Evolutionary conservation across 306 rosid genomes (phyloP), one percentile per base, ranked within the genome.

Genomic region (Begonia masoniana): DNA sequence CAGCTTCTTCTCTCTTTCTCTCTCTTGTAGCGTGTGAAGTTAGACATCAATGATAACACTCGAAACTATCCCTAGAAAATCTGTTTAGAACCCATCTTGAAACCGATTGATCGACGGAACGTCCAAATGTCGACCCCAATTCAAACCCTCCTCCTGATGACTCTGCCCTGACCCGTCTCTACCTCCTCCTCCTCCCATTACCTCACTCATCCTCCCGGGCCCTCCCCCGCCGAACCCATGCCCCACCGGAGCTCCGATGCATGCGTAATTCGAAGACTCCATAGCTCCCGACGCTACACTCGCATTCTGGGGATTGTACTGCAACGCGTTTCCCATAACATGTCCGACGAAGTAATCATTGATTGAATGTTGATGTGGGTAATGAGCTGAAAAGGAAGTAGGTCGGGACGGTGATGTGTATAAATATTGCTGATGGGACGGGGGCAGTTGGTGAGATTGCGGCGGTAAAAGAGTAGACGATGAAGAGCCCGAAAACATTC

Each of bases 171-270:
- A 45, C 59, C 70, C 78, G 23, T 82, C 84, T 63, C 76, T 70
- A 50, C 70, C 56, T 12, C 67, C 62, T 2, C 62, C 21, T 13
- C 75, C 14, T 7, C 56, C 45, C 59, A 19, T 1, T 13, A 39
- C 3, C 1, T 63, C 68, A 15, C 39, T 10, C 46, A 41, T 26
- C 53, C 61, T 16, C 12, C 50, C 43, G 5, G 59, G 10, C 48
- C 58, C 48, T 13, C 60, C 68, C 48, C 12, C 7, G 43, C 72
- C 50, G 55, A 66, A 71, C 7, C 74, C 78, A 41, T 76, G 87
- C 13, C 88, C 87, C 12, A 91, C 85, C 6, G 96, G 96, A 54
- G 96, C 96, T 10, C 94, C 94, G n/a, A 87, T 79, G 71, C 91
- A 83, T 2, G 91, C 81, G 70, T 78, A 83, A 66, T 56, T 73